These are phyloP conservation scores for Eucalyptus viminalis DNA, from an alignment of 345 rosid species.

Conservation along the genomic window DNA sequence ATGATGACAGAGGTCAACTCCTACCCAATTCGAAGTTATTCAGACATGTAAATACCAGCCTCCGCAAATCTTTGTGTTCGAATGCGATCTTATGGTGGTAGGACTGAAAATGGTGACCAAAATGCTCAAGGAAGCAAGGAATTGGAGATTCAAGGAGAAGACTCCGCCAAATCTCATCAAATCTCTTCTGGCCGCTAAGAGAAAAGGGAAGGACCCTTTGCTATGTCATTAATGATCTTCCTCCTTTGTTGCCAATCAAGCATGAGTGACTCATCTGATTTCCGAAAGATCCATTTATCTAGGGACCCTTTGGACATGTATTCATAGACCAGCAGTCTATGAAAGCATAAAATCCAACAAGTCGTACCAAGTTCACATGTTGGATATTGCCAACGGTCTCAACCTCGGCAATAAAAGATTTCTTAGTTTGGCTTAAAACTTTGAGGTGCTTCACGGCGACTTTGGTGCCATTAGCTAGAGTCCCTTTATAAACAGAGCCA, in stretches of 20 bases:
- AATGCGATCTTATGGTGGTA: too few species aligned
- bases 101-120: too few species aligned
- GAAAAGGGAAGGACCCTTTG: too few species aligned
- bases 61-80: too few species aligned
- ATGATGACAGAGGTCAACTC: too few species aligned
- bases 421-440: not conserved
- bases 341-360: conserved; percentile 6
- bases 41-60: too few species aligned
- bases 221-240: not conserved
- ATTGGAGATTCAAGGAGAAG: too few species aligned
- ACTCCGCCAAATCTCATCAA: too few species aligned
- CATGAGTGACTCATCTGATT: not conserved
- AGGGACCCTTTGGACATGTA: not conserved
- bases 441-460: conserved; percentile 7
- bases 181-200: too few species aligned
- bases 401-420: conserved; percentile 7
- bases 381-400: not conserved
- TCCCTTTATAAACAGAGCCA: conserved; percentile 8
- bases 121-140: too few species aligned
- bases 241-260: not conserved
- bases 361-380: conserved; percentile 2
- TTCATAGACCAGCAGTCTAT: conserved; percentile 1
- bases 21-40: too few species aligned
- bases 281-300: not conserved
- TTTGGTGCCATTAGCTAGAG: not conserved